A percentile compares a stretch with the other conserved stretches of the same genome.
Evolutionary conservation across 306 rosid genomes (phyloP).

Genomic region (Mimosa bimucronata): DNA sequence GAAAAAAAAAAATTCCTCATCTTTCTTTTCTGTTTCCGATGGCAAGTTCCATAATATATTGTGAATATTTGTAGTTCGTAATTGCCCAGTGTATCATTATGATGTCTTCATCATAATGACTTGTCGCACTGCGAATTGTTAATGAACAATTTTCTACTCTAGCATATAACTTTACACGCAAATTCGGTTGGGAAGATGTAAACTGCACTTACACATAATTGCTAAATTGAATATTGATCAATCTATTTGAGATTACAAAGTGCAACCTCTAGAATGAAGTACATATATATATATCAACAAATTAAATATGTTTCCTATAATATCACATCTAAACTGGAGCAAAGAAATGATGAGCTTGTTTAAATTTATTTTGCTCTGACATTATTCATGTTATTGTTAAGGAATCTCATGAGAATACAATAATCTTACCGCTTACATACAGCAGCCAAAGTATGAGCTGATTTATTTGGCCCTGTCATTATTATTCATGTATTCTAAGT

Average conservation of each 20-base stretch:
- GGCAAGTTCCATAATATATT: slow-evolving; percentile 35
- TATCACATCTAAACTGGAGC: background rate
- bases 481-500: background rate
- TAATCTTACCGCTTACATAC: background rate
- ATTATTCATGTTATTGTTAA: slow-evolving; percentile 23
- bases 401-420: slow-evolving; percentile 31
- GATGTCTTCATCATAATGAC: background rate
- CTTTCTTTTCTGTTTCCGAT: slow-evolving; percentile 6
- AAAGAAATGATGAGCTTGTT: background rate
- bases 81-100: slow-evolving; percentile 16
- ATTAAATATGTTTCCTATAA: background rate
- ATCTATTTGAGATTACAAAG: slow-evolving; percentile 24
- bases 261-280: slow-evolving; percentile 7
- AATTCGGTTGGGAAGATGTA: slow-evolving; percentile 27
- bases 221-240: background rate
- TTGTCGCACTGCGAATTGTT: background rate
- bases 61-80: slow-evolving; percentile 21
- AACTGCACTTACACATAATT: background rate
- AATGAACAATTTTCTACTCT: background rate
- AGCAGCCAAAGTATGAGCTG: background rate
- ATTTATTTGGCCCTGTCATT: background rate
- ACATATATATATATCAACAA: background rate
- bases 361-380: slow-evolving; percentile 23
- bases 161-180: slow-evolving; percentile 24
- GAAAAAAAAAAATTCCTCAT: background rate